Evolutionary conservation across 2,329 filamentous ascomycete genomes (phyloP), one percentile per base, ranked within the genome.

Genomic region (Phyllosticta citriasiana): DNA sequence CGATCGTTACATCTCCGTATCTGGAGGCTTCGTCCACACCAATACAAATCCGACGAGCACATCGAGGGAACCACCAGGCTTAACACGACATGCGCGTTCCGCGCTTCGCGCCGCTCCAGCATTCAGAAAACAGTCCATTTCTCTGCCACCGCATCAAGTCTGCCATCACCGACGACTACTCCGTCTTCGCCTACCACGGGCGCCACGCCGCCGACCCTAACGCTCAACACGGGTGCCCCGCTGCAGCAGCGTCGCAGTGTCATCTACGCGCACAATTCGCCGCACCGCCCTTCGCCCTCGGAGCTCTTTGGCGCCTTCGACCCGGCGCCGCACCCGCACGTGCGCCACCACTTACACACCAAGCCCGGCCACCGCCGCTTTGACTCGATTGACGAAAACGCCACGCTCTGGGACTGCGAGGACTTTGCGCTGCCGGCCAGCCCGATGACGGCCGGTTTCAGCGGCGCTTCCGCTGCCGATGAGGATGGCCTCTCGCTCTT

Each of bases 261-360:
- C 40, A 47, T 47, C 40, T 47, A n/a, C 40, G 40, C 40, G 16
- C 55, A 69, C 27, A 65, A 59, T 25, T 69, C 68, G 55, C 67
- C 68, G 26, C 58, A 65, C 10, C 59, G 65, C 12, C 67, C 67
- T 26, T 71, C 70, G 30, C 68, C 68, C 5, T 62, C 63, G n/a
- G 50, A 19, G 1, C 66, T 66, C 40, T 64, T 68, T 47, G 40
- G 40, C n/a, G 40, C 40, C 40, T 47, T 47, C 7, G 40, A 47
- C n/a, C 40, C 40, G 2, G 16, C 40, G 16, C 40, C 40, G 12
- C 40, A 47, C n/a, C 40, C 40, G 40, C 40, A 47, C 16, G 40
- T 47, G 40, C 40, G 40, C 14, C 40, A 47, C 40, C 40, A 47
- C n/a, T n/a, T 47, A 47, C 40, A 47, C 40, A 47, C 12, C 16